Percentiles rank a stretch among this genome's conserved stretches.
These are phyloP conservation scores for Trichothecium sympodiale DNA, from an alignment of 2,329 filamentous ascomycete genomes.

Conservation along the genomic window DNA sequence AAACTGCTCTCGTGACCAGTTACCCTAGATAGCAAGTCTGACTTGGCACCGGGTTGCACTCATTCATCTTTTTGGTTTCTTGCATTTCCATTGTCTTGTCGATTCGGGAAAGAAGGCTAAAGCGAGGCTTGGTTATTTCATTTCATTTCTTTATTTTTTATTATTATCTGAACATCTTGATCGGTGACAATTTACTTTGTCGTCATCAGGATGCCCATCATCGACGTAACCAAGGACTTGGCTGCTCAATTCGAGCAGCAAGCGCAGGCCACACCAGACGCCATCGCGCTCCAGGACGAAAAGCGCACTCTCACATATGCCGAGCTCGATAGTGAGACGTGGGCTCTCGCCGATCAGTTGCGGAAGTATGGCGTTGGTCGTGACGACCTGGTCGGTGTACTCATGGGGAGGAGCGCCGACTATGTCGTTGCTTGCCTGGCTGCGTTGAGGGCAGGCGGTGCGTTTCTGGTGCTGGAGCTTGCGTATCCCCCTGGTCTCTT, in stretches of 20 bases:
- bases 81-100: too few species aligned
- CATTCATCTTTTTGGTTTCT: too few species aligned
- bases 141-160: too few species aligned
- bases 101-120: too few species aligned
- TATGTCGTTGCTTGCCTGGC: slow-evolving; percentile 73
- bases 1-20: too few species aligned
- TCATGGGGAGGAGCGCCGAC: slow-evolving; percentile 64
- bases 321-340: slow-evolving; percentile 58
- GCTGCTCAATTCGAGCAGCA: slow-evolving; percentile 61
- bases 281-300: slow-evolving; percentile 63
- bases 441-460: slow-evolving; percentile 66
- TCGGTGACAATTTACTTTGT: background rate
- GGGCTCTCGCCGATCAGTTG: slow-evolving; percentile 51
- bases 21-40: too few species aligned
- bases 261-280: slow-evolving; percentile 56
- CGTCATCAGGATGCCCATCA: slow-evolving; percentile 45
- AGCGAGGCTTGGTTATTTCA: too few species aligned
- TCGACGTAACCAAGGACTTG: slow-evolving; percentile 63
- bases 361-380: slow-evolving; percentile 58
- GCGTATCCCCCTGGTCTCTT: slow-evolving; percentile 66
- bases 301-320: slow-evolving; percentile 56
- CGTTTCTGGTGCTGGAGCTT: slow-evolving; percentile 69
- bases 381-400: slow-evolving; percentile 63
- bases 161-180: too few species aligned
- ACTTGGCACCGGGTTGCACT: too few species aligned